Base-by-base conservation (phyloP, 805 yeast genomes). In the Cyberlindnera lachancei region DNA sequence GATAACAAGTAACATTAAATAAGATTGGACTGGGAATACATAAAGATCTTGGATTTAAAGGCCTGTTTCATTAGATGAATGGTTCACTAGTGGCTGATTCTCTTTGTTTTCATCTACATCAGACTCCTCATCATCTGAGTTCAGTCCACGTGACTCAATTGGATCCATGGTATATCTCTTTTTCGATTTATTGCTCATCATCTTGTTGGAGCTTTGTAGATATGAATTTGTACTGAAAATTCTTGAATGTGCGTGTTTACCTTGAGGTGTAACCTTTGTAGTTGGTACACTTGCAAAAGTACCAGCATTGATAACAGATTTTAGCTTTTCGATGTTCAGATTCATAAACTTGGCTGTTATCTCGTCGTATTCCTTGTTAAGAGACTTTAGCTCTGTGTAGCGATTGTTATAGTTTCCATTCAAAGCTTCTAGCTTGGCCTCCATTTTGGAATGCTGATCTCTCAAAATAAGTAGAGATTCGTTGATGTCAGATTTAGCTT, bases 151-250 rank as follows among this genome's bases (percentile, higher is more conserved):
- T 21, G 22, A 18, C 4, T 26, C 27, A 14, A n/a, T 15, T 6
- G 20, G 22, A 9, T 16, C 13, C 3, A 34, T 6, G 6, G 17
- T 10, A 15, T 34, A 34, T 7, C 15, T 9, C 22, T 34, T 34
- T 26, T 23, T 25, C 8, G 25, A 18, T 10, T 18, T 29, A 7
- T 27, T 8, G 4, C 16, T 15, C 11, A 15, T 9, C 5, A 10
- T 10, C 12, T 12, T 21, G 9, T 23, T 21, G n/a, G 37, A 33
- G 35, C 38, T 45, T 4, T 28, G 31, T 26, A 51, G 29, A 23
- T 51, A 51, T 3, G 56, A 51, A 30, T 51, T 50, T 1, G 52
- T 48, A 13, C 56, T 51, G n/a, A 50, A 25, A 0, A 51, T 51
- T 20, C 56, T 33, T 2, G 21, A 24, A 17, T 23, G 19, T 9